phyloP scores from a whole-genome alignment of 495 filamentous ascomycete species.

The Talaromyces adpressus region DNA sequence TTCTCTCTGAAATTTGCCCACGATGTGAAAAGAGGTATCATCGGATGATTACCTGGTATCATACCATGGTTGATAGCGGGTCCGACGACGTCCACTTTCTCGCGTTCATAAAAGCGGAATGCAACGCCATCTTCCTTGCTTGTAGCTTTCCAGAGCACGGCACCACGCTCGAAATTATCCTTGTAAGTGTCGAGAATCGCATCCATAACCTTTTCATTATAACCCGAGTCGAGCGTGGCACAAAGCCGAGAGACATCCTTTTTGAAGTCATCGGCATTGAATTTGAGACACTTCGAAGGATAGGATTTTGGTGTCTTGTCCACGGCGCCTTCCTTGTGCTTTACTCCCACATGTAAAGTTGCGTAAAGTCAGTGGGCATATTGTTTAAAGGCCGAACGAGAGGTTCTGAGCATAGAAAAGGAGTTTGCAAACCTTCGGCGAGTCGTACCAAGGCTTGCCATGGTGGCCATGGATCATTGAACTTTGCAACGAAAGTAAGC shows the following conservation, averaged over 20 bases:
- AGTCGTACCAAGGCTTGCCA: neutral
- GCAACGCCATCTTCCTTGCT: slow-evolving; percentile 11
- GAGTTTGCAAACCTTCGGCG: neutral
- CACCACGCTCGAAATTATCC: slow-evolving; percentile 10
- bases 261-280: neutral
- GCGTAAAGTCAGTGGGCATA: neutral
- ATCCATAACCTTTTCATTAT: neutral
- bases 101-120: slow-evolving; percentile 14
- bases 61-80: slow-evolving; percentile 3
- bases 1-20: slow-evolving; percentile 4
- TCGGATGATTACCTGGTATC: neutral
- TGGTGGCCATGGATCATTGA: neutral
- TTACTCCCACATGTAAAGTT: neutral
- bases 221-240: neutral
- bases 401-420: neutral
- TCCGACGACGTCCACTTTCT: slow-evolving; percentile 4
- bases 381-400: neutral
- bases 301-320: neutral
- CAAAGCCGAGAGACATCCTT: slow-evolving; percentile 1
- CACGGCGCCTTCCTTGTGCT: neutral
- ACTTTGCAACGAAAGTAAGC: no score
- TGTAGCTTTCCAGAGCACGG: slow-evolving; percentile 12
- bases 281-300: neutral
- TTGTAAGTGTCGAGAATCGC: slow-evolving; percentile 3
- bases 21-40: slow-evolving; percentile 4